These are phyloP conservation scores for Takashimella tepidaria DNA, from an alignment of 1,284 basidiomycete species.

Conservation along the genomic window DNA sequence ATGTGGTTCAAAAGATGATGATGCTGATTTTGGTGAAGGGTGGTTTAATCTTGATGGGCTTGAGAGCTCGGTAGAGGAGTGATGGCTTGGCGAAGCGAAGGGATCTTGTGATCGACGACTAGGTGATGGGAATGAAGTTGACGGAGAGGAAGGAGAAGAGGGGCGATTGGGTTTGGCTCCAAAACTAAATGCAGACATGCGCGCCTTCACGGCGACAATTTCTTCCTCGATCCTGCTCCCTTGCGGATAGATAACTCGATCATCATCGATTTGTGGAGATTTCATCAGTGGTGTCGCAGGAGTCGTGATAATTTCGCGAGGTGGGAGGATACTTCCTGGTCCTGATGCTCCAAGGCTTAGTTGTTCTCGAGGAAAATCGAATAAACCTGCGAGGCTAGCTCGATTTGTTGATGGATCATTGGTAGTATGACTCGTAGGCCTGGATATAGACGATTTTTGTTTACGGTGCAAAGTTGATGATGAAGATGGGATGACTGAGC, in stretches of 20 bases:
- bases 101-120: conserved; percentile 12
- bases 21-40: conserved; percentile 11
- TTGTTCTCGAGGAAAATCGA: conserved; percentile 8
- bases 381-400: conserved; percentile 7
- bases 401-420: conserved; percentile 1
- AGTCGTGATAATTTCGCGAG: conserved; percentile 30
- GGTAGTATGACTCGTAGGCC: conserved; percentile 10
- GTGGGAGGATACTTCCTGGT: conserved; percentile 3
- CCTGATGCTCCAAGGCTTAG: neutral
- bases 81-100: conserved; percentile 9
- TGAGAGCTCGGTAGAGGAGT: conserved; percentile 5
- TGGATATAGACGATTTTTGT: conserved; percentile 12
- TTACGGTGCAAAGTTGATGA: no score
- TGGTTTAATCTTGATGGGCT: conserved; percentile 1
- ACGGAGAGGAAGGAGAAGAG: conserved; percentile 8
- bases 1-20: neutral
- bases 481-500: conserved; percentile 1
- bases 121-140: no score
- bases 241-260: conserved; percentile 4
- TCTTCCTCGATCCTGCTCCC: conserved; percentile 9
- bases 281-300: conserved; percentile 30
- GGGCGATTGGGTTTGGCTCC: conserved; percentile 25
- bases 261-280: conserved; percentile 4
- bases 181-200: conserved; percentile 37
- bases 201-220: conserved; percentile 11